phyloP scores from a whole-genome alignment of 2,329 filamentous ascomycete genomes.

The Alternaria longipes region DNA sequence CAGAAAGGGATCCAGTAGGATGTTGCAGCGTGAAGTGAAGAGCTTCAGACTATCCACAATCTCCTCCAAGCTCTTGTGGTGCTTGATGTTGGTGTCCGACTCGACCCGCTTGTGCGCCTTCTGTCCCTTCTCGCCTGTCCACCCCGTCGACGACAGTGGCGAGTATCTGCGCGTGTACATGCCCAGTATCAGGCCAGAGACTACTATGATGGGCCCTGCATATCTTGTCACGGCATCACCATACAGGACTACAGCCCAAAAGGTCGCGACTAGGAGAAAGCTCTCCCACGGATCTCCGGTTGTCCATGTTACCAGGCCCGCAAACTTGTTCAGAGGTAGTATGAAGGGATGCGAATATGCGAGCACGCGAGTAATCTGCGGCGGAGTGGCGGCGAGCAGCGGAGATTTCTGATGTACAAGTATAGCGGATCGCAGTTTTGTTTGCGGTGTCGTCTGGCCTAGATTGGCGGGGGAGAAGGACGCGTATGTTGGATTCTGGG shows the following conservation, averaged over 20 bases:
- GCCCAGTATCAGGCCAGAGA: slow-evolving; percentile 80
- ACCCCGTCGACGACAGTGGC: slow-evolving; percentile 85
- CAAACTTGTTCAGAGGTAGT: slow-evolving; percentile 84
- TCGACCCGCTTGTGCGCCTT: slow-evolving; percentile 62
- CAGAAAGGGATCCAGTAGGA: slow-evolving; percentile 87
- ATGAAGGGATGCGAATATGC: slow-evolving; percentile 97
- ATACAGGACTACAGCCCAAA: slow-evolving; percentile 88
- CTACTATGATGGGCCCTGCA: slow-evolving; percentile 84
- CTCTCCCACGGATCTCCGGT: slow-evolving; percentile 95
- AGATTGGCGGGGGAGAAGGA: slow-evolving; percentile 88
- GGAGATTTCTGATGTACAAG: slow-evolving; percentile 97
- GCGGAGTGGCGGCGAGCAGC: slow-evolving; percentile 88
- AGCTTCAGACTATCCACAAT: slow-evolving; percentile 93
- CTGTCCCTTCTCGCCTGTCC: slow-evolving; percentile 69
- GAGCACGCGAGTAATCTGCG: slow-evolving; percentile 90
- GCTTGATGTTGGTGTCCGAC: slow-evolving; percentile 72
- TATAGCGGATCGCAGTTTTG: slow-evolving; percentile 85
- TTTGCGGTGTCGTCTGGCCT: slow-evolving; percentile 71
- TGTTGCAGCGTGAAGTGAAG: slow-evolving; percentile 90
- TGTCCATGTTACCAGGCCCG: slow-evolving; percentile 91
- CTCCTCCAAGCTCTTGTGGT: slow-evolving; percentile 95
- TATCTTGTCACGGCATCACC: slow-evolving; percentile 83
- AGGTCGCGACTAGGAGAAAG: slow-evolving; percentile 83
- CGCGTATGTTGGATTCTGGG: slow-evolving; percentile 74
- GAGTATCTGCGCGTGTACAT: slow-evolving; percentile 95